These are phyloP conservation scores for Anethum foeniculum DNA, from an alignment of 140 eudicot species.

Conservation along the genomic window DNA sequence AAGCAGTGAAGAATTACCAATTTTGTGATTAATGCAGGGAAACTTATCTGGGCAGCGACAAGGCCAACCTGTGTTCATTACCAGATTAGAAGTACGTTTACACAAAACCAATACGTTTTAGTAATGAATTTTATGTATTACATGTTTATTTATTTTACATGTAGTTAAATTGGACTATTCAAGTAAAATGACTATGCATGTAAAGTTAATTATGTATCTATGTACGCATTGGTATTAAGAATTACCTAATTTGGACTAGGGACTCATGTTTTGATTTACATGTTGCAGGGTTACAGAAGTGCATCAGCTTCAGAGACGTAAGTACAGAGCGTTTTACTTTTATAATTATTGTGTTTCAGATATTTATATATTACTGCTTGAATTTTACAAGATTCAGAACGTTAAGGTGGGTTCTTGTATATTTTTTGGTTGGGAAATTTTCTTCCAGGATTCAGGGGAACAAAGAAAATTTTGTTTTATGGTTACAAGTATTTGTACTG, in stretches of 20 bases:
- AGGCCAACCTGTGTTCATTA: slow-evolving; percentile 96
- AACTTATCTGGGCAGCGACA: slow-evolving; percentile 98
- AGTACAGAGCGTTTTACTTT: slow-evolving; percentile 22
- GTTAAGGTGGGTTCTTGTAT: background rate
- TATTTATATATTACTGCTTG: background rate
- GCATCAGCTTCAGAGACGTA: slow-evolving; percentile 96
- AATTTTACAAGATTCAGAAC: background rate
- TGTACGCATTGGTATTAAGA: background rate
- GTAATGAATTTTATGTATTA: background rate
- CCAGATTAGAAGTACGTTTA: slow-evolving; percentile 81
- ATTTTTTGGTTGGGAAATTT: background rate
- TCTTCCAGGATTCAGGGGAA: background rate
- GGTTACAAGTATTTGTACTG: background rate
- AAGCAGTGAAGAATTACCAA: slow-evolving; percentile 3
- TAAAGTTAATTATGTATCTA: background rate
- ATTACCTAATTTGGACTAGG: background rate
- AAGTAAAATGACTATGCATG: background rate
- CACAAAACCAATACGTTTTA: background rate
- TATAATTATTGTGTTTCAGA: slow-evolving; percentile 12
- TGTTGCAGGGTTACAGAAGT: slow-evolving; percentile 85
- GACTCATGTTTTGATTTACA: slow-evolving; percentile 16
- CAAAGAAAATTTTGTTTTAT: background rate
- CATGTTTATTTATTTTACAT: background rate
- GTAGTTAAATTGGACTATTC: background rate
- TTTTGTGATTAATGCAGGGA: slow-evolving; percentile 51